These are phyloP conservation scores for Phaffomyces antillensis DNA, from an alignment of 805 yeast genomes.

Conservation along the genomic window DNA sequence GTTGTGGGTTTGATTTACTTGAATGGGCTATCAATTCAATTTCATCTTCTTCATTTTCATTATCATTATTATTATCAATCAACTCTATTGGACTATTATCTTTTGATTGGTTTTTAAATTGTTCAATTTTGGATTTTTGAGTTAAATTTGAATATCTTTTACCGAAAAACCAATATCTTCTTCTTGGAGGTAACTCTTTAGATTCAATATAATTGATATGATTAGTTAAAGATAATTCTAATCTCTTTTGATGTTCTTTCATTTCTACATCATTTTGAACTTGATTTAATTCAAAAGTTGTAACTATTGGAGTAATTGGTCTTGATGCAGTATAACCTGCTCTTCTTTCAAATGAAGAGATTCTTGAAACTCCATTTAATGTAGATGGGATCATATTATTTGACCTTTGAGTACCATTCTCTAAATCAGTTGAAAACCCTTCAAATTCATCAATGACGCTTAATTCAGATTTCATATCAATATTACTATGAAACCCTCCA, in stretches of 20 bases:
- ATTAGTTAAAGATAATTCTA: conserved; percentile 1
- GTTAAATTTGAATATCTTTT: conserved; percentile 1
- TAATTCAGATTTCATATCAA: neutral
- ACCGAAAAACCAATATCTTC: conserved; percentile 12
- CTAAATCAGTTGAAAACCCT: conserved; percentile 1
- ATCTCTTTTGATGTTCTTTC: conserved; percentile 2
- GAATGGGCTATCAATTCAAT: conserved; percentile 13
- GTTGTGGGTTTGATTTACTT: neutral
- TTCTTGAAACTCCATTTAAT: neutral
- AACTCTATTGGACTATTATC: neutral
- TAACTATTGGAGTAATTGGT: neutral
- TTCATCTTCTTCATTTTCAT: neutral
- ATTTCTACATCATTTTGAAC: neutral
- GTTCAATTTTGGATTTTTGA: neutral
- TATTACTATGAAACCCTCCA: neutral
- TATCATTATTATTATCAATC: neutral
- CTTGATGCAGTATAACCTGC: neutral
- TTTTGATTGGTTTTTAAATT: neutral
- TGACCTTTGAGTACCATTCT: neutral
- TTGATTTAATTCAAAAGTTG: neutral
- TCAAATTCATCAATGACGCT: conserved; percentile 1
- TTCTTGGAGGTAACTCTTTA: conserved; percentile 3
- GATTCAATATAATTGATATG: conserved; percentile 11
- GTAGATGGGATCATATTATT: neutral
- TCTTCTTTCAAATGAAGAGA: conserved; percentile 3